These are phyloP conservation scores for Tuber aestivum DNA, from an alignment of 495 filamentous ascomycete genomes.

Conservation along the genomic window DNA sequence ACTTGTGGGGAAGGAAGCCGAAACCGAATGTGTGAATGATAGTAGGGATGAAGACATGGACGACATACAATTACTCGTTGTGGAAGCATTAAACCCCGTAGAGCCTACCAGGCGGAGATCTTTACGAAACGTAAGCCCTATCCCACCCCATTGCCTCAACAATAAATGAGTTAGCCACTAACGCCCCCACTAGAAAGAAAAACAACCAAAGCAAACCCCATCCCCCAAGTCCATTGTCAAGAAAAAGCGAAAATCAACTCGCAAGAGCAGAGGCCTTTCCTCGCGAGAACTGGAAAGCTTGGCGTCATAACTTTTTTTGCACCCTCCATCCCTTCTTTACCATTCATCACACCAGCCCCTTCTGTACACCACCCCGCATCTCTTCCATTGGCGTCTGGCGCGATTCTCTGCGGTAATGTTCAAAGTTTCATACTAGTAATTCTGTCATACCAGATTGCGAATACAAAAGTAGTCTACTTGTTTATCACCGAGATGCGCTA, in stretches of 20 bases:
- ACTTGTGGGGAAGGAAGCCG: neutral
- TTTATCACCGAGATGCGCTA: neutral
- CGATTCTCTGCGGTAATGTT: neutral
- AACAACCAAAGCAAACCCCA: neutral
- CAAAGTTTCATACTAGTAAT: neutral
- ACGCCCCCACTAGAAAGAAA: neutral
- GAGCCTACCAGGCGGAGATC: neutral
- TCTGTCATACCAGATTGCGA: neutral
- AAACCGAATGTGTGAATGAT: conserved; percentile 13
- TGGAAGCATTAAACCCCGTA: neutral
- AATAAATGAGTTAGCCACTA: neutral
- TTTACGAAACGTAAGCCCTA: neutral
- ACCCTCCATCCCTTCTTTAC: neutral
- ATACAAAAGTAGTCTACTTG: neutral
- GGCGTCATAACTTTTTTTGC: neutral
- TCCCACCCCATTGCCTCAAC: neutral
- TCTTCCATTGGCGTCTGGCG: neutral
- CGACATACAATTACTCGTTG: neutral
- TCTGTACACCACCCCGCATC: neutral
- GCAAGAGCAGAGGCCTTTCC: neutral
- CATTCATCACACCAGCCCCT: neutral
- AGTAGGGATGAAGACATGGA: conserved; percentile 6
- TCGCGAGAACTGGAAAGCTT: neutral
- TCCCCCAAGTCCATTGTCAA: neutral
- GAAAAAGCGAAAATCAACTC: conserved; percentile 1